Evolutionary conservation across 768 basidiomycete species (phyloP), one percentile per base, ranked within the genome.

Genomic region (Galerina marginata): DNA sequence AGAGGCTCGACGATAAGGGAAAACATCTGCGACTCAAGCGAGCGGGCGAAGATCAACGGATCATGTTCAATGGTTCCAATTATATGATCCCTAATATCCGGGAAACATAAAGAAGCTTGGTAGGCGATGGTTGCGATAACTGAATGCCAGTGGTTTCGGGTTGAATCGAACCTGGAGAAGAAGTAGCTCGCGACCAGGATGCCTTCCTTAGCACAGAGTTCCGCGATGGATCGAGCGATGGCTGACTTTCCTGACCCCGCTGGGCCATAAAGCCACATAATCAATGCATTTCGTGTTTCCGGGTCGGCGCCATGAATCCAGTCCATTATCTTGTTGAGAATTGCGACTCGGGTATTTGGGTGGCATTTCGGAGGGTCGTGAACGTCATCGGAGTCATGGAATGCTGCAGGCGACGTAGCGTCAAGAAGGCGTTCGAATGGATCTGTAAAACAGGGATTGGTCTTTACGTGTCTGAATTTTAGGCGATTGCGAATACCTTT

Each of bases 211-310:
- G 29, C 29, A 33, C 29, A 33, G 29, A 33, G 29, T 2, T 33
- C 29, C 7, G 33, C 44, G 43, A 49, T 57, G 4, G 36, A 12
- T n/a, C 48, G 56, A 38, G 39, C 45, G 23, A 57, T 29, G 4
- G 56, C 43, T 2, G 46, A 48, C 38, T 57, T 57, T 12, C 56
- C 56, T 9, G 56, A 15, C 7, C 56, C 56, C 16, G 56, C 56
- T 23, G 56, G 56, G 9, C 56, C 56, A n/a, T 49, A n/a, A 14
- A 57, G 37, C 56, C 56, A 57, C 16, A 57, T 39, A n/a, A 49
- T 49, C 2, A 33, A 7, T 3, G 29, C 29, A 33, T 7, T 33
- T 14, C 12, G 25, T 9, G 29, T 20, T 20, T 1, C 20, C 20
- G 20, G 20, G 20, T 20, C 20, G 20, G 20, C 20, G 20, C 20